Percentiles rank a stretch among this genome's conserved stretches.
These are phyloP conservation scores for Nakazawaea molendinolei DNA, from an alignment of 805 yeast species.

Conservation along the genomic window DNA sequence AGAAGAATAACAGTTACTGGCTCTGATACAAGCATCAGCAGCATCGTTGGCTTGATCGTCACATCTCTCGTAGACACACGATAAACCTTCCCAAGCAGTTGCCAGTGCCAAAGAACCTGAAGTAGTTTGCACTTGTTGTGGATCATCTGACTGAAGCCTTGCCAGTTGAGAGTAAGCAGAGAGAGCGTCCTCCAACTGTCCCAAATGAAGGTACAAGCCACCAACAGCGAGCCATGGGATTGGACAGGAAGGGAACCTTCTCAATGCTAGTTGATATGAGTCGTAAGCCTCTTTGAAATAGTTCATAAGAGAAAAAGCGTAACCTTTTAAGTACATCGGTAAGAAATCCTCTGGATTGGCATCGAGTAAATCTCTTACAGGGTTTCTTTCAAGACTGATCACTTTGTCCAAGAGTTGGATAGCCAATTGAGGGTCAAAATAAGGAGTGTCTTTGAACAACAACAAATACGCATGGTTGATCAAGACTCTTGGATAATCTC, in stretches of 20 bases:
- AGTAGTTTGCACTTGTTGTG: slow-evolving; percentile 3
- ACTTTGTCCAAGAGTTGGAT: slow-evolving; percentile 29
- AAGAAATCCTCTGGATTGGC: slow-evolving; percentile 40
- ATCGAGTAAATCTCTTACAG: slow-evolving; percentile 14
- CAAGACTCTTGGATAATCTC: slow-evolving; percentile 36
- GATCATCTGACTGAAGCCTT: slow-evolving; percentile 35
- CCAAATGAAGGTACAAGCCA: slow-evolving; percentile 47
- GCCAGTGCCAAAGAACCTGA: slow-evolving; percentile 35
- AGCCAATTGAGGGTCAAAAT: slow-evolving; percentile 29
- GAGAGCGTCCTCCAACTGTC: slow-evolving; percentile 58
- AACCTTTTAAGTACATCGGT: slow-evolving; percentile 52
- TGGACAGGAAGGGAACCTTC: slow-evolving; percentile 47
- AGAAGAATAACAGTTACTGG: slow-evolving; percentile 41
- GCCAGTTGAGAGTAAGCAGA: slow-evolving; percentile 65
- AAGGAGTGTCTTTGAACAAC: slow-evolving; percentile 26
- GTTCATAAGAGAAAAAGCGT: slow-evolving; percentile 40
- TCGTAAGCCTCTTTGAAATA: slow-evolving; percentile 48
- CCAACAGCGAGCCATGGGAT: slow-evolving; percentile 66
- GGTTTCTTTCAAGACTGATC: slow-evolving; percentile 19
- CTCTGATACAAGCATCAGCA: slow-evolving; percentile 49
- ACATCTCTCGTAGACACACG: slow-evolving; percentile 57
- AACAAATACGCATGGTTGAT: slow-evolving; percentile 45
- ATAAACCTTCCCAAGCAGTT: slow-evolving; percentile 59
- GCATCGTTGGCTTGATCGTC: slow-evolving; percentile 56
- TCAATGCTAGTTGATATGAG: slow-evolving; percentile 45